Base-by-base conservation (phyloP, 805 yeast genomes). In the Yarrowia sp. region DNA sequence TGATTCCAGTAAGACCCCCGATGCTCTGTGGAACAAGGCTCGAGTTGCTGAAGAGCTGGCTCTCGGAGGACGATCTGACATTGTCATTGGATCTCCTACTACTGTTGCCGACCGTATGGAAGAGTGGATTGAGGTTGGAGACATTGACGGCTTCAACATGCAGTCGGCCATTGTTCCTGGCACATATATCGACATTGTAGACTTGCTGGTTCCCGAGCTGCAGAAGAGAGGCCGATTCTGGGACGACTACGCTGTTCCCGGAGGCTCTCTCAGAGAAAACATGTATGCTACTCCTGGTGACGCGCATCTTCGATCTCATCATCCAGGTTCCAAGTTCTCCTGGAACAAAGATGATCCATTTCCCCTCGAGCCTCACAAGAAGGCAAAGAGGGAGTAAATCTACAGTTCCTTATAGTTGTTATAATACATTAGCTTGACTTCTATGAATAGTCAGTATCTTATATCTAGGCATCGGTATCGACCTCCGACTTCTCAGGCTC, bases 141-240 rank as follows among this genome's bases (percentile, higher is more conserved):
- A 78, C 61, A 76, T 82, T 32, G 85, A 82, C 70, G 84, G 84
- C 1, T 81, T 81, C 72, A 82, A 82, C 68, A 73, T 82, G 64
- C 76, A 79, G 4, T 79, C 80, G 70, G 78, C 82, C 1, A 74
- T 79, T 8, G 72, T 76, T 32, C 82, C 82, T 19, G 80, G 78
- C 8, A 71, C 79, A 3, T 76, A 78, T 58, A 80, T 78, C 69
- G 82, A 82, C 11, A 72, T 81, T 55, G 80, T 80, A 19, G 78
- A 80, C 4, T 70, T 70, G 19, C 69, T 82, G 48, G 72, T 82
- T 38, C 83, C 83, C 22, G 82, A 77, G 63, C 73, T 82, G 52
- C 76, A 77, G 69, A 70, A 70, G 26, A 75, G 81, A 53, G 82
- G 81, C 3, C 41, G 74, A 76, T 76, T 76, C 15, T 75, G 79